These are phyloP conservation scores for Pestalotiopsis sp. DNA, from an alignment of 2,329 filamentous ascomycete species.

Conservation along the genomic window DNA sequence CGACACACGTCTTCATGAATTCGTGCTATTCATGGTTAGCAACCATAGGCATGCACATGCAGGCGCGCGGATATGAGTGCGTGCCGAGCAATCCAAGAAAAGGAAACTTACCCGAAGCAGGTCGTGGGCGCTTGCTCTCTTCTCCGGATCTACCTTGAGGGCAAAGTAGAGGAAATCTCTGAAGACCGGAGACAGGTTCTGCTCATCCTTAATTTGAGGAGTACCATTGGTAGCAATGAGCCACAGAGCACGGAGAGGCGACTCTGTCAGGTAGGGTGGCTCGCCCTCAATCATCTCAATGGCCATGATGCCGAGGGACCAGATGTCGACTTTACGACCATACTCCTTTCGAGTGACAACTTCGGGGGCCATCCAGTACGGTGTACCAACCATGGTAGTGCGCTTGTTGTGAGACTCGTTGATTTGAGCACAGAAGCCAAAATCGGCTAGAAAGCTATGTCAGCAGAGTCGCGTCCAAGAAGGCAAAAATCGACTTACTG, in stretches of 20 bases:
- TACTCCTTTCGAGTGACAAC: constrained; percentile 98
- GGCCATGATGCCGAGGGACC: constrained; percentile 98
- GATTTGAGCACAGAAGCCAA: constrained; percentile 98
- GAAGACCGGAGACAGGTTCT: constrained; percentile 79
- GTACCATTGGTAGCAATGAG: constrained; percentile 97
- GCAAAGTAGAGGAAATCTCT: constrained; percentile 91
- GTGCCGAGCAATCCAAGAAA: constrained; percentile 10
- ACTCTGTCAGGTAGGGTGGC: constrained; percentile 94
- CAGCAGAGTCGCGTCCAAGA: background rate
- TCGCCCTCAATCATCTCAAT: constrained; percentile 99
- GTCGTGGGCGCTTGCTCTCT: constrained; percentile 93
- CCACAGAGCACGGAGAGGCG: constrained; percentile 88
- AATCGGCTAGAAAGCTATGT: constrained; percentile 69
- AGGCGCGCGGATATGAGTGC: background rate
- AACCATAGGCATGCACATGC: background rate
- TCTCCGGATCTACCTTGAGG: constrained; percentile 95
- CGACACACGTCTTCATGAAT: constrained; percentile 78
- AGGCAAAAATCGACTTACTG: constrained; percentile 61
- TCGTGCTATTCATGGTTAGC: constrained; percentile 60
- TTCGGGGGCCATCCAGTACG: constrained; percentile 99
- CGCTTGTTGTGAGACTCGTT: constrained; percentile 97
- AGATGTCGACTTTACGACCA: constrained; percentile 97
- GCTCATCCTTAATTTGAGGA: constrained; percentile 90
- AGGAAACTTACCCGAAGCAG: constrained; percentile 75
- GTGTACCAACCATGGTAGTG: constrained; percentile 98